Evolutionary conservation across 2,329 filamentous ascomycete species (phyloP).

Genomic region (Endoconidiophora polonica): DNA sequence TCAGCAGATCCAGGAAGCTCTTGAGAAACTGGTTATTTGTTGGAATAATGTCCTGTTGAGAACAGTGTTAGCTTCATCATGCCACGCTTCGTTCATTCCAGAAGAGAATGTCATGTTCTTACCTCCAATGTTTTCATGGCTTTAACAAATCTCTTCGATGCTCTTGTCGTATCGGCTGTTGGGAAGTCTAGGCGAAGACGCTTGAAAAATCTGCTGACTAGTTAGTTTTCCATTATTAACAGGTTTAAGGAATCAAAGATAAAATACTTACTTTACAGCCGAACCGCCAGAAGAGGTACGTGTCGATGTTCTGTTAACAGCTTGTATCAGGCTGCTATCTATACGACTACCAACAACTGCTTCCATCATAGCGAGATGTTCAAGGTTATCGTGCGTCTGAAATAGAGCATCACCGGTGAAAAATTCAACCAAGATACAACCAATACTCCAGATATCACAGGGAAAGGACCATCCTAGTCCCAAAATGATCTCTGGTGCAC

Average conservation of each 20-base stretch:
- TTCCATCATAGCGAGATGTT: conserved; percentile 64
- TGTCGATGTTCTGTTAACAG: conserved; percentile 38
- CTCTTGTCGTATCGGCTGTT: conserved; percentile 43
- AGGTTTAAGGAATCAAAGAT: background rate
- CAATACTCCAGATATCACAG: conserved; percentile 60
- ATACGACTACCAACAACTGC: conserved; percentile 44
- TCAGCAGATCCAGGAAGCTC: conserved; percentile 46
- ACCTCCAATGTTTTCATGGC: conserved; percentile 55
- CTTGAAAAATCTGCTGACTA: conserved; percentile 43
- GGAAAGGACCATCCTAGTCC: conserved; percentile 56
- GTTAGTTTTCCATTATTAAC: background rate
- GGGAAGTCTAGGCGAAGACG: conserved; percentile 49
- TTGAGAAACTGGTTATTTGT: conserved; percentile 40
- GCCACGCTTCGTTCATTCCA: background rate
- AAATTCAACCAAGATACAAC: conserved; percentile 56
- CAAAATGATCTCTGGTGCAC: conserved; percentile 54
- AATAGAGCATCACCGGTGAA: conserved; percentile 56
- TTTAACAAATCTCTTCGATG: conserved; percentile 49
- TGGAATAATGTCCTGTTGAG: conserved; percentile 45
- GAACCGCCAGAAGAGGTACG: conserved; percentile 39
- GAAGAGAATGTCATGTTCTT: conserved; percentile 18
- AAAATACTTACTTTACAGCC: conserved; percentile 41
- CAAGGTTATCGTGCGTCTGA: conserved; percentile 56
- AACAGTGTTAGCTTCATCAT: conserved; percentile 14
- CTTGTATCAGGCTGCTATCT: conserved; percentile 39